Evolutionary conservation across 1,284 basidiomycete genomes (phyloP).

Genomic region (Lentinula novae-zelandiae): DNA sequence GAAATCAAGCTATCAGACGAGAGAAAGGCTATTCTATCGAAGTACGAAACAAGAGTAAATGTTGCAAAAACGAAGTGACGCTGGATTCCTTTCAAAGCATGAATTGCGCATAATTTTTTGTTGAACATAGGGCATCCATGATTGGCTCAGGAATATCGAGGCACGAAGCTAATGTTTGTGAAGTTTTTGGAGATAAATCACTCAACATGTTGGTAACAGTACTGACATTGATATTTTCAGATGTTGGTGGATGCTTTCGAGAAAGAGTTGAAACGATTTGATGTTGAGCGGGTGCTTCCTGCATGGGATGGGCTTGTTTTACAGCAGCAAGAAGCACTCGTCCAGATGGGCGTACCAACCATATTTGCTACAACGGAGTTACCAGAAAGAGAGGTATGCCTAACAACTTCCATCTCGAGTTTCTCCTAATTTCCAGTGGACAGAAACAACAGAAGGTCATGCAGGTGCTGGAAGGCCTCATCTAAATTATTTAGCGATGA

Average conservation of each 20-base stretch:
- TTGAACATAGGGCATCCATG: constrained; percentile 47
- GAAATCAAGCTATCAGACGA: constrained; percentile 66
- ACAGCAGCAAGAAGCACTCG: constrained; percentile 63
- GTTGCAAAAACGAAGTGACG: constrained; percentile 60
- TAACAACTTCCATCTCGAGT: neutral
- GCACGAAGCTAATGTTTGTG: constrained; percentile 62
- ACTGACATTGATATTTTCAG: constrained; percentile 29
- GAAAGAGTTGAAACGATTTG: constrained; percentile 62
- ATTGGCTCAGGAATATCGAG: constrained; percentile 61
- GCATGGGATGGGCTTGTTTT: constrained; percentile 73
- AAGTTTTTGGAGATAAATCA: neutral
- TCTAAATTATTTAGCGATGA: neutral
- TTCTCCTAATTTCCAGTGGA: constrained; percentile 8
- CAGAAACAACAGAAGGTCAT: constrained; percentile 42
- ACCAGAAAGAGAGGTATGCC: constrained; percentile 51
- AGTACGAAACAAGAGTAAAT: constrained; percentile 67
- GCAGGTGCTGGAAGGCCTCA: constrained; percentile 32
- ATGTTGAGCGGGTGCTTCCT: constrained; percentile 55
- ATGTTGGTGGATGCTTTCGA: constrained; percentile 59
- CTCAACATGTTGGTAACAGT: neutral
- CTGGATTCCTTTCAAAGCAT: constrained; percentile 9
- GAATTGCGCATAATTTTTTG: constrained; percentile 1
- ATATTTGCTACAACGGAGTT: constrained; percentile 57
- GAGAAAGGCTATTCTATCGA: constrained; percentile 51
- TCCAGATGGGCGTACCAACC: constrained; percentile 57